phyloP scores from a whole-genome alignment of 768 basidiomycete genomes.

The Kwoniella pini region DNA sequence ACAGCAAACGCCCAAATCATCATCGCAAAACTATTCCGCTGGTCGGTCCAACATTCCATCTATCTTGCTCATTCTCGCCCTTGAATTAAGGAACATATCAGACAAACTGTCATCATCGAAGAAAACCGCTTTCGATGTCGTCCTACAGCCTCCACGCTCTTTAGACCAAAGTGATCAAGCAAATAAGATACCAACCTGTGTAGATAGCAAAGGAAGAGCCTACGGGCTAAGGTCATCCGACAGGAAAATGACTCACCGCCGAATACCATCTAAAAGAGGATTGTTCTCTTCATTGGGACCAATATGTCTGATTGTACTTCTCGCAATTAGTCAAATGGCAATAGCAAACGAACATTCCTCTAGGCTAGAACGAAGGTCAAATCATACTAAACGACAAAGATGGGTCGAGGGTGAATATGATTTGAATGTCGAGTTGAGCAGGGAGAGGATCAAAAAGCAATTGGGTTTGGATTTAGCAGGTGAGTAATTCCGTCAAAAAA shows the following conservation, averaged over 20 bases:
- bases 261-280: neutral
- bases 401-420: neutral
- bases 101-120: neutral
- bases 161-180: neutral
- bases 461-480: conserved; percentile 3
- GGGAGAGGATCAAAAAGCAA: neutral
- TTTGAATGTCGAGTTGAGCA: neutral
- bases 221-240: neutral
- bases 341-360: neutral
- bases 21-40: neutral
- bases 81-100: neutral
- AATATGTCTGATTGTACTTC: neutral
- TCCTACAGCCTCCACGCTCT: neutral
- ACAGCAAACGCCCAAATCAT: neutral
- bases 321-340: neutral
- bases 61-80: neutral
- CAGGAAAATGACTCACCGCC: neutral
- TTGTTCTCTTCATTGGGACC: neutral
- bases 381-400: conserved; percentile 8
- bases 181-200: conserved; percentile 1
- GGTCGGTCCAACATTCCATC: conserved; percentile 5
- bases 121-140: neutral
- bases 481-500: neutral
- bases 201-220: neutral
- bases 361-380: conserved; percentile 2